Evolutionary conservation across 2,329 filamentous ascomycete genomes (phyloP).

Genomic region (Colletotrichum lini): DNA sequence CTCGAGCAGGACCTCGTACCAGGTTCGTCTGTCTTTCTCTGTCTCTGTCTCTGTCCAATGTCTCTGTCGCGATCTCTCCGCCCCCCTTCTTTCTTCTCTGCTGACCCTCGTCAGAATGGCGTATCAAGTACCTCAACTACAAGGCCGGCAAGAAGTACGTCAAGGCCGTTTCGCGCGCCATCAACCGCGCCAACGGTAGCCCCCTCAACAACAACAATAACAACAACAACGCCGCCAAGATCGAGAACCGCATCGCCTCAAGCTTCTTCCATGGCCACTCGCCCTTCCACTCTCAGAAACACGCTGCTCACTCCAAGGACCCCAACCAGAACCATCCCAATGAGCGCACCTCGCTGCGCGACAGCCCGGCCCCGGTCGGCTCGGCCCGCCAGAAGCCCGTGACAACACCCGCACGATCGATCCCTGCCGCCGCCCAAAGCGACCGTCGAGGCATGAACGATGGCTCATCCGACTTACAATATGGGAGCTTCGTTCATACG

Average conservation of each 20-base stretch:
- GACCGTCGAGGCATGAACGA: slow-evolving; percentile 60
- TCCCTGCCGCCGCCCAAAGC: slow-evolving; percentile 42
- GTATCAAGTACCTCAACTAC: slow-evolving; percentile 94
- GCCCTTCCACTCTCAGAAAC: slow-evolving; percentile 22
- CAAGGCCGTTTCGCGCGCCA: slow-evolving; percentile 83
- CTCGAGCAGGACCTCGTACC: slow-evolving; percentile 90
- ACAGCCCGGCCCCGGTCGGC: slow-evolving; percentile 48
- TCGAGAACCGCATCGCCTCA: slow-evolving; percentile 23
- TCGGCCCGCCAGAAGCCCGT: slow-evolving; percentile 41
- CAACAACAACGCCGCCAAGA: slow-evolving; percentile 8
- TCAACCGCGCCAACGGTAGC: slow-evolving; percentile 66
- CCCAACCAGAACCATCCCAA: slow-evolving; percentile 45
- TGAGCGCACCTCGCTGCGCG: slow-evolving; percentile 44
- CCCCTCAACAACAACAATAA: slow-evolving; percentile 1
- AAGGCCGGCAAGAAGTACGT: slow-evolving; percentile 96
- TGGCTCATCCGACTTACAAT: slow-evolving; percentile 58
- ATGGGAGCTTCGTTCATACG: slow-evolving; percentile 67
- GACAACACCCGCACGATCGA: slow-evolving; percentile 44
- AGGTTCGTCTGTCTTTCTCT: slow-evolving; percentile 61
- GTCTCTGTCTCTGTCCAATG: slow-evolving; percentile 3
- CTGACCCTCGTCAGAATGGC: slow-evolving; percentile 76
- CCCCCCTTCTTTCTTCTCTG: slow-evolving; percentile 1
- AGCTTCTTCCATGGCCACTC: slow-evolving; percentile 23
- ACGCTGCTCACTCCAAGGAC: neutral
- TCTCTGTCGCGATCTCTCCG: neutral